These are phyloP conservation scores for Collariella sp. DNA, from an alignment of 495 filamentous ascomycete species.

Conservation along the genomic window DNA sequence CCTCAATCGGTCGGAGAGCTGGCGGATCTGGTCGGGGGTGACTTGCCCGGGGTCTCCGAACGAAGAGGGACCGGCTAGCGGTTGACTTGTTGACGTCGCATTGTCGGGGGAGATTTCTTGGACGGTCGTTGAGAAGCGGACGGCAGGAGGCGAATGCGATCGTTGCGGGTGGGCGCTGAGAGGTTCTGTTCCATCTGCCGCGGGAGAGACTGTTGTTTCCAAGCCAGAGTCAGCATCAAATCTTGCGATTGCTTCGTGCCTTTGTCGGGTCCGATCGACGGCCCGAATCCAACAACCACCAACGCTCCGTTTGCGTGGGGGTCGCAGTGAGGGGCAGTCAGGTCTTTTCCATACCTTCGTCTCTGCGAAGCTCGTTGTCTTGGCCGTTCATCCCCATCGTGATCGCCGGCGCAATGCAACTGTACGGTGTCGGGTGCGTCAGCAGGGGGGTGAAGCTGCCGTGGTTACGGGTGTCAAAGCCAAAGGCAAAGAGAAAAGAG, in stretches of 20 bases:
- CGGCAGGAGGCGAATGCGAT: conserved; percentile 37
- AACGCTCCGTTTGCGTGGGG: conserved; percentile 12
- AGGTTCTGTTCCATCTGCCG: conserved; percentile 13
- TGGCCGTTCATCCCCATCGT: conserved; percentile 17
- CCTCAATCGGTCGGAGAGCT: conserved; percentile 62
- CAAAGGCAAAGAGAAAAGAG: conserved; percentile 9
- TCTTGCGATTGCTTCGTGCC: conserved; percentile 8
- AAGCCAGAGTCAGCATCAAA: conserved; percentile 5
- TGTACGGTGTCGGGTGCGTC: neutral
- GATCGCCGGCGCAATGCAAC: neutral
- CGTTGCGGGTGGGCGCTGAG: neutral
- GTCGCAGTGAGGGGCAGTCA: conserved; percentile 17
- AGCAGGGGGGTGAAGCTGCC: neutral
- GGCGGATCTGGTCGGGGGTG: conserved; percentile 57
- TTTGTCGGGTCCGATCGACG: neutral
- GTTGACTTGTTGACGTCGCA: conserved; percentile 20
- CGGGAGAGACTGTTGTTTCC: neutral
- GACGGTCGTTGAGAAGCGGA: conserved; percentile 69
- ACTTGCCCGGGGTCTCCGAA: conserved; percentile 28
- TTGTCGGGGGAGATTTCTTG: conserved; percentile 63
- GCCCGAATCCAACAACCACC: neutral
- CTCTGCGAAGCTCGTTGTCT: conserved; percentile 8
- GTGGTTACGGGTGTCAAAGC: conserved; percentile 6
- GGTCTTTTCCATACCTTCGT: conserved; percentile 11
- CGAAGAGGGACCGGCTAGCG: conserved; percentile 12